phyloP scores from a whole-genome alignment of 129 eudicot species.

The Sambucus nigra region DNA sequence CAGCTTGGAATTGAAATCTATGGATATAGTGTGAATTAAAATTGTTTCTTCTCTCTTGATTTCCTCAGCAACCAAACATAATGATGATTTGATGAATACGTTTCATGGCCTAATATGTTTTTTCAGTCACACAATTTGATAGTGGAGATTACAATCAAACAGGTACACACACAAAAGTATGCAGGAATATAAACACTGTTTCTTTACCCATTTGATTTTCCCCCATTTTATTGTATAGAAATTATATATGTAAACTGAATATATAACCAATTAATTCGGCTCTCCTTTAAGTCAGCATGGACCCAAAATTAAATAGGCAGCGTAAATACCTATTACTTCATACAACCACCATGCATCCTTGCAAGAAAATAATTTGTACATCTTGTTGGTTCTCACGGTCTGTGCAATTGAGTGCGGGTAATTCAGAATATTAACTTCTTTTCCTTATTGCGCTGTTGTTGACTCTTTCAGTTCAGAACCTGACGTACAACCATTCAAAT shows the following conservation, averaged over 20 bases:
- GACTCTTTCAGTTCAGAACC: too few species aligned
- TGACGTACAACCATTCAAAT: too few species aligned
- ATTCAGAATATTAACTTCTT: too few species aligned
- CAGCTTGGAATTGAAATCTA: background rate
- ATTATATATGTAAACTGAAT: background rate
- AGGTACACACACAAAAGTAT: too few species aligned
- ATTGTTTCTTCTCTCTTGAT: too few species aligned
- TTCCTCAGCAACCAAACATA: background rate
- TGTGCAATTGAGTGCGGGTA: background rate
- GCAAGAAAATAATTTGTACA: background rate
- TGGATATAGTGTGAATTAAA: background rate
- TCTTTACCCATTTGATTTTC: too few species aligned
- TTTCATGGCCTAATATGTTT: too few species aligned
- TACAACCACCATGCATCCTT: conserved; percentile 37
- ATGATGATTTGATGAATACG: background rate
- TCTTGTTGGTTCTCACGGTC: background rate
- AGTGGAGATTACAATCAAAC: too few species aligned
- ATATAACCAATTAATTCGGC: background rate
- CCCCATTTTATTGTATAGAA: too few species aligned
- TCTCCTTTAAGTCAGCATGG: conserved; percentile 10
- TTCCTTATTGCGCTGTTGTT: too few species aligned
- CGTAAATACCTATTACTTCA: conserved; percentile 19
- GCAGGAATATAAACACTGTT: too few species aligned
- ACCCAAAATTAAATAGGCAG: conserved; percentile 21
- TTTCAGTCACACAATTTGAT: too few species aligned